Evolutionary conservation across 257 asterid species (phyloP).

Genomic region (Eucommia ulmoides): DNA sequence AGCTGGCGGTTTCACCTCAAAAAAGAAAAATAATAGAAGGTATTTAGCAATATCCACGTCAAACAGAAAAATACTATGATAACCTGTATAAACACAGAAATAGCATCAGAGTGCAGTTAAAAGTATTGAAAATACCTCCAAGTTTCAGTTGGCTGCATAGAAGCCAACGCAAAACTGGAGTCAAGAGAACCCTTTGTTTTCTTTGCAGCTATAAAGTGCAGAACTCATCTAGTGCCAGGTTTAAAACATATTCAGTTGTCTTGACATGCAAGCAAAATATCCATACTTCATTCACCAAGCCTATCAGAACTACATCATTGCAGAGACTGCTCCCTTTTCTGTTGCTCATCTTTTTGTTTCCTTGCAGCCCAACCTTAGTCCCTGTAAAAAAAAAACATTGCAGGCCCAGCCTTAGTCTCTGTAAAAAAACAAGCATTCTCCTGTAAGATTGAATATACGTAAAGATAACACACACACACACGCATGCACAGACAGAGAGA

Average conservation of each 20-base stretch:
- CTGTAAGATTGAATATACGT: not conserved
- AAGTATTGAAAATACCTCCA: slow-evolving; percentile 18
- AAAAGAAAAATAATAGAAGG: slow-evolving; percentile 9
- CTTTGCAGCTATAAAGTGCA: slow-evolving; percentile 8
- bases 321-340: slow-evolving; percentile 6
- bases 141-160: slow-evolving; percentile 8
- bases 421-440: slow-evolving; percentile 9
- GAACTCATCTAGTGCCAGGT: slow-evolving; percentile 13
- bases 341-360: not conserved
- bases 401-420: slow-evolving; percentile 18
- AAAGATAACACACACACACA: not conserved
- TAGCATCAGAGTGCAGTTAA: slow-evolving; percentile 4
- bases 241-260: slow-evolving; percentile 8
- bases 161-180: slow-evolving; percentile 9
- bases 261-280: slow-evolving; percentile 10
- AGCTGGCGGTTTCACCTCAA: slow-evolving; percentile 24
- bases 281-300: slow-evolving; percentile 11
- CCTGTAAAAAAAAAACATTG: not conserved
- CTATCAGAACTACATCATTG: slow-evolving; percentile 12
- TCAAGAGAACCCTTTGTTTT: slow-evolving; percentile 9
- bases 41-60: slow-evolving; percentile 8
- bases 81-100: not conserved
- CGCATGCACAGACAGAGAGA: not conserved
- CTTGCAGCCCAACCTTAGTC: not conserved
- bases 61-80: slow-evolving; percentile 4